Percentiles rank a stretch among this genome's conserved stretches.
Conservation (phyloP, 495 filamentous ascomycete species). For the Aspergillus ellipticus region DNA sequence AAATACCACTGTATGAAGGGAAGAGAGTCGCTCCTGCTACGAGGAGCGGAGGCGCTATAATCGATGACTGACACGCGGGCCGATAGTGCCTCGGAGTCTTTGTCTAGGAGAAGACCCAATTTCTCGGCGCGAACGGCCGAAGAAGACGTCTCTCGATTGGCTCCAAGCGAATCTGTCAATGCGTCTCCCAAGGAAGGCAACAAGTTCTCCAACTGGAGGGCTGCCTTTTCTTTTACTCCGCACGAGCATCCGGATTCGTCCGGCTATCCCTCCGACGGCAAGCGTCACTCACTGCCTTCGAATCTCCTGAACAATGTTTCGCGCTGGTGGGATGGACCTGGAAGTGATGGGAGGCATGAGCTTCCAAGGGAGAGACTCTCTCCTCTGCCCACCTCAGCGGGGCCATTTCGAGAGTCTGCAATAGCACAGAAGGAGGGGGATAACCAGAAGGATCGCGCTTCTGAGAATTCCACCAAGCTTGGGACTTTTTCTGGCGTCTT, state of each 20-base stretch:
- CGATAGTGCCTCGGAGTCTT: slow-evolving; percentile 24
- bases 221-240: slow-evolving; percentile 21
- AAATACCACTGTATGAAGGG: background rate
- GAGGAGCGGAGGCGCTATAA: slow-evolving; percentile 2
- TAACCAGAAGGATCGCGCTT: slow-evolving; percentile 40
- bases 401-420: slow-evolving; percentile 28
- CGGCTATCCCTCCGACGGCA: slow-evolving; percentile 13
- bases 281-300: slow-evolving; percentile 19
- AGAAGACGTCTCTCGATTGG: slow-evolving; percentile 52
- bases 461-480: slow-evolving; percentile 58
- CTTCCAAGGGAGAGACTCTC: slow-evolving; percentile 5
- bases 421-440: slow-evolving; percentile 34
- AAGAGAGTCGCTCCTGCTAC: slow-evolving; percentile 3
- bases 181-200: slow-evolving; percentile 20
- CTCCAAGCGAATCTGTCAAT: slow-evolving; percentile 30
- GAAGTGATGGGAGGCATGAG: slow-evolving; percentile 10
- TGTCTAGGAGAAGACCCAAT: slow-evolving; percentile 44
- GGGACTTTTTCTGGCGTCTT: slow-evolving; percentile 78
- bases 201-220: slow-evolving; percentile 21
- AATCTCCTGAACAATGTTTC: slow-evolving; percentile 25
- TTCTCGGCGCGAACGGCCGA: slow-evolving; percentile 53
- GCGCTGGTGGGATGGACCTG: slow-evolving; percentile 26
- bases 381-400: slow-evolving; percentile 18
- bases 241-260: slow-evolving; percentile 32
- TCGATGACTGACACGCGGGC: slow-evolving; percentile 24